Evolutionary conservation across 2,329 filamentous ascomycete species (phyloP), one percentile per base, ranked within the genome.

Genomic region (Nigrograna mackinnonii): DNA sequence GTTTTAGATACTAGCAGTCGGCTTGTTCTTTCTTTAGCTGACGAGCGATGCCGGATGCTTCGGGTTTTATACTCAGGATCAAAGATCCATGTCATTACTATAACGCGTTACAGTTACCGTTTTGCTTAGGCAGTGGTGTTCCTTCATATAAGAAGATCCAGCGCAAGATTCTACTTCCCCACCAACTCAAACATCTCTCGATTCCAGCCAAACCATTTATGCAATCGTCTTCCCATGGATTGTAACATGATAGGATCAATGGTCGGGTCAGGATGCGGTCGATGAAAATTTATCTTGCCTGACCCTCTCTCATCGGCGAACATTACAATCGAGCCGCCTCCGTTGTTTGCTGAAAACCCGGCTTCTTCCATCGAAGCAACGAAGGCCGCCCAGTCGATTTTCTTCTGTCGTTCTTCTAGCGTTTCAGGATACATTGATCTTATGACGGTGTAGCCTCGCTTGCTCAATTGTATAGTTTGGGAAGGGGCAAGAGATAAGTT

Each of bases 131-230:
- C n/a, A n/a, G n/a, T n/a, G n/a, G n/a, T n/a, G n/a, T n/a, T n/a
- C n/a, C n/a, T n/a, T n/a, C n/a, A n/a, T n/a, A n/a, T n/a, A n/a
- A n/a, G n/a, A n/a, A n/a, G n/a, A n/a, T n/a, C n/a, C n/a, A n/a
- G n/a, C n/a, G n/a, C n/a, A n/a, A n/a, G n/a, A n/a, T n/a, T n/a
- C n/a, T 28, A 28, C 24, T 28, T 28, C n/a, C 24, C n/a, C 24
- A n/a, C 24, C 24, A 28, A n/a, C 24, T 9, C 9, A 28, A 28
- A 28, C n/a, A n/a, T 28, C n/a, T 28, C 24, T 28, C 24, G 24
- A 9, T 9, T 28, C 57, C 60, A 63, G 3, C 53, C 55, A 47
- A 63, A 66, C 54, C 57, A 60, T 36, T 55, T 63, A 14, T 45
- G 52, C 55, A 66, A 47, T 2, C 61, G 46, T 19, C 51, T 49